These are phyloP conservation scores for Pichia ethanolica DNA, from an alignment of 805 yeast species.

Conservation along the genomic window DNA sequence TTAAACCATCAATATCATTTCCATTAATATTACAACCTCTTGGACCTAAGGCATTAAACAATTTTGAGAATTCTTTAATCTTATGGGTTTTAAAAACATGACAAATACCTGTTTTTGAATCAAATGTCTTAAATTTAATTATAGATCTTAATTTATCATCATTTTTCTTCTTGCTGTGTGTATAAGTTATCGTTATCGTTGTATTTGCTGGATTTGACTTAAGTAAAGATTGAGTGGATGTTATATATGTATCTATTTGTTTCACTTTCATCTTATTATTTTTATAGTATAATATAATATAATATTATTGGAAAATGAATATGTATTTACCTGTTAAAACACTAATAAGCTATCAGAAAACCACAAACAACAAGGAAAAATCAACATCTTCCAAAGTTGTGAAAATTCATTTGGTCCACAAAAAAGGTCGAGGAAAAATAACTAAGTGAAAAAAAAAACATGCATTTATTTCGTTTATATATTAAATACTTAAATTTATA, in stretches of 20 bases:
- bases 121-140: constrained; percentile 54
- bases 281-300: no score
- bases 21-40: constrained; percentile 30
- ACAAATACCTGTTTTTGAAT: constrained; percentile 56
- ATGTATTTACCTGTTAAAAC: no score
- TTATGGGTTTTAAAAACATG: constrained; percentile 52
- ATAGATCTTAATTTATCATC: constrained; percentile 17
- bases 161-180: constrained; percentile 21
- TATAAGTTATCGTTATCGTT: constrained; percentile 27
- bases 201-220: constrained; percentile 24
- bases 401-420: no score
- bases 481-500: no score
- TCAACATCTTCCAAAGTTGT: no score
- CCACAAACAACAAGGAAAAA: no score
- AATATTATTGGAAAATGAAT: no score
- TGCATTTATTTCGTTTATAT: no score
- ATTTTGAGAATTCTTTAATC: constrained; percentile 64
- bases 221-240: constrained; percentile 23
- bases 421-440: no score
- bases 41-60: constrained; percentile 70
- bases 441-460: no score
- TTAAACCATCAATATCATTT: constrained; percentile 22
- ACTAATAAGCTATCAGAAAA: no score
- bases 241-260: constrained; percentile 25
- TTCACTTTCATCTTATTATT: constrained; percentile 16